Conservation (phyloP, 805 yeast genomes). For the Phaffomyces opuntiae region DNA sequence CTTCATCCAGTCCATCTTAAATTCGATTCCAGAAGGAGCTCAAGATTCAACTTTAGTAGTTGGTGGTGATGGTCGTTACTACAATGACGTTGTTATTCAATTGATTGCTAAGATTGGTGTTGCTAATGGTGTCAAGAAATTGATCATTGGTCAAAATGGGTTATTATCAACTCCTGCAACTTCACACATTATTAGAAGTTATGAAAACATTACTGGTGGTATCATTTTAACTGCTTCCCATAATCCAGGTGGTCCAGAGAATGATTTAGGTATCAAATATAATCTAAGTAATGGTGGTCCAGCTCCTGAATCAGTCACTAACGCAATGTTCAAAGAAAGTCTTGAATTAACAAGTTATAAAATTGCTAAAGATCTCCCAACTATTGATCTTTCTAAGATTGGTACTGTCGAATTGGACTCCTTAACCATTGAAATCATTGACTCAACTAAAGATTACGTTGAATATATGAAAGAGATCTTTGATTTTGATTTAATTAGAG, state of each 20-base stretch:
- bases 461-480: conserved; percentile 75
- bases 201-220: conserved; percentile 73
- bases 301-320: conserved; percentile 92
- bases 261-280: conserved; percentile 93
- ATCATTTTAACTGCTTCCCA: conserved; percentile 94
- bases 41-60: conserved; percentile 70
- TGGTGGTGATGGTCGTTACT: conserved; percentile 97
- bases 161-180: conserved; percentile 94
- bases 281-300: conserved; percentile 96
- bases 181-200: conserved; percentile 80
- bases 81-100: conserved; percentile 75
- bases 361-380: conserved; percentile 49
- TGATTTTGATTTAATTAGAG: conserved; percentile 75
- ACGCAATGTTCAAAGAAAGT: conserved; percentile 72
- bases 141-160: conserved; percentile 84
- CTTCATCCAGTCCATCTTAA: conserved; percentile 80
- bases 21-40: conserved; percentile 87
- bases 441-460: conserved; percentile 74
- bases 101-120: conserved; percentile 78
- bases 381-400: conserved; percentile 52
- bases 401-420: conserved; percentile 52
- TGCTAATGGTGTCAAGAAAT: conserved; percentile 82
- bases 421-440: conserved; percentile 73
- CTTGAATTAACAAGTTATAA: conserved; percentile 53
- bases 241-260: conserved; percentile 93